Percentiles rank a stretch among this genome's conserved stretches.
Evolutionary conservation across 1,139 yeast species (phyloP).

Genomic region (Debaryomyces nepalensis): DNA sequence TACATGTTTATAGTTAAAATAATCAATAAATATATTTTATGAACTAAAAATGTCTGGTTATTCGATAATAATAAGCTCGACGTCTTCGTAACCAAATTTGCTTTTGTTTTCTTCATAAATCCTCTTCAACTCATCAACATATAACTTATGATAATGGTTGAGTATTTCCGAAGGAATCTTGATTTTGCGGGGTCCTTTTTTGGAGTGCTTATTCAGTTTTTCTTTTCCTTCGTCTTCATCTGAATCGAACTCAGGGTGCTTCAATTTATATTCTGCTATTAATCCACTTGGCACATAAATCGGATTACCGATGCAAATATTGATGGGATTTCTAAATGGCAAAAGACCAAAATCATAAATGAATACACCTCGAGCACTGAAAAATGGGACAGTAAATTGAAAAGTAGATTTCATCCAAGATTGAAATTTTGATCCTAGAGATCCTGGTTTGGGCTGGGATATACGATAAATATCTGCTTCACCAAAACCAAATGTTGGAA

Average conservation of each 20-base stretch:
- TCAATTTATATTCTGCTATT: constrained; percentile 35
- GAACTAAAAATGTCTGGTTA: constrained; percentile 19
- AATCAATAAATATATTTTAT: neutral
- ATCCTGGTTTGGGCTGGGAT: constrained; percentile 56
- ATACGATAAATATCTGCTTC: constrained; percentile 82
- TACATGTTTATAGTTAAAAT: constrained; percentile 10
- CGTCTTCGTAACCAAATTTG: constrained; percentile 57
- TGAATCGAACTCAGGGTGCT: constrained; percentile 34
- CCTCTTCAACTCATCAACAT: constrained; percentile 66
- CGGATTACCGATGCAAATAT: constrained; percentile 83
- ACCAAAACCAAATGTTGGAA: constrained; percentile 92
- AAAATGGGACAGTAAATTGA: constrained; percentile 88
- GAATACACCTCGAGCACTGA: constrained; percentile 91
- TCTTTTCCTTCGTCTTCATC: constrained; percentile 1
- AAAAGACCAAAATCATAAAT: constrained; percentile 90
- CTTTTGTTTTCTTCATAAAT: constrained; percentile 74
- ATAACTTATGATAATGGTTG: constrained; percentile 72
- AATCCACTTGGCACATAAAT: constrained; percentile 62
- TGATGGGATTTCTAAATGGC: constrained; percentile 82
- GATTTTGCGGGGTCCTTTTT: constrained; percentile 22
- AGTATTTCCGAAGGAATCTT: constrained; percentile 51
- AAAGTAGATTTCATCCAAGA: constrained; percentile 68
- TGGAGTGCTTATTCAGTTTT: neutral
- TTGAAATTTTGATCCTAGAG: constrained; percentile 62
- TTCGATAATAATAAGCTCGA: constrained; percentile 53